Conservation (phyloP, 306 rosid species). For the Cucurbita maxima region DNA sequence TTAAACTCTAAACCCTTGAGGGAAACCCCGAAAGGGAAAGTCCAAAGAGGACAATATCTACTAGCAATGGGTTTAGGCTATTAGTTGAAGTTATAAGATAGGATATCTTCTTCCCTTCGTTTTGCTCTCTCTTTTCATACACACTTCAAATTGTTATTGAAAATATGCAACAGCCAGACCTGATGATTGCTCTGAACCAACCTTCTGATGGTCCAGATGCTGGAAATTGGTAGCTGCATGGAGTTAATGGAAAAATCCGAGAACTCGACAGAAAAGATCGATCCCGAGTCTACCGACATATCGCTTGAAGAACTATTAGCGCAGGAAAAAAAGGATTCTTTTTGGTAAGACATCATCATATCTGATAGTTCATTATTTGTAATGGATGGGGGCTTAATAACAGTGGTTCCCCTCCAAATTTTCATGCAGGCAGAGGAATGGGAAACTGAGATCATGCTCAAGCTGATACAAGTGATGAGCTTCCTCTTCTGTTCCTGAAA, state of each 20-base stretch:
- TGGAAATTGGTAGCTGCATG: conserved; percentile 45
- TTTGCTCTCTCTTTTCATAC: neutral
- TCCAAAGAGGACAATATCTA: too few relatives aligned
- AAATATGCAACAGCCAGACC: conserved; percentile 11
- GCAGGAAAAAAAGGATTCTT: conserved; percentile 83
- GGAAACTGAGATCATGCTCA: conserved; percentile 46
- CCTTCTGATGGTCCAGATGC: conserved; percentile 29
- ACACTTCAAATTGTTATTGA: neutral
- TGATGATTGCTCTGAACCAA: neutral
- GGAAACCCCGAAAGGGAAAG: too few relatives aligned
- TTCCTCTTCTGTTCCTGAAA: conserved; percentile 8
- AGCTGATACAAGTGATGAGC: conserved; percentile 24
- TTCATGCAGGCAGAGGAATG: conserved; percentile 67
- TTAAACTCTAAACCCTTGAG: too few relatives aligned
- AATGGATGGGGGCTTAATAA: neutral
- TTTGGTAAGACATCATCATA: conserved; percentile 43
- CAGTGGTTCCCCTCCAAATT: conserved; percentile 1
- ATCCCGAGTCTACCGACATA: conserved; percentile 38
- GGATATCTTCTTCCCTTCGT: neutral
- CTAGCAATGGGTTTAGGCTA: too few relatives aligned
- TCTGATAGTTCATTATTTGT: neutral
- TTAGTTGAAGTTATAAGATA: neutral
- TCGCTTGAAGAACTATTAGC: conserved; percentile 81
- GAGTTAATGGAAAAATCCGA: conserved; percentile 41
- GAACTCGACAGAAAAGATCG: conserved; percentile 24